Conservation (phyloP, 331 rosid species). For the Malus hybrid region DNA sequence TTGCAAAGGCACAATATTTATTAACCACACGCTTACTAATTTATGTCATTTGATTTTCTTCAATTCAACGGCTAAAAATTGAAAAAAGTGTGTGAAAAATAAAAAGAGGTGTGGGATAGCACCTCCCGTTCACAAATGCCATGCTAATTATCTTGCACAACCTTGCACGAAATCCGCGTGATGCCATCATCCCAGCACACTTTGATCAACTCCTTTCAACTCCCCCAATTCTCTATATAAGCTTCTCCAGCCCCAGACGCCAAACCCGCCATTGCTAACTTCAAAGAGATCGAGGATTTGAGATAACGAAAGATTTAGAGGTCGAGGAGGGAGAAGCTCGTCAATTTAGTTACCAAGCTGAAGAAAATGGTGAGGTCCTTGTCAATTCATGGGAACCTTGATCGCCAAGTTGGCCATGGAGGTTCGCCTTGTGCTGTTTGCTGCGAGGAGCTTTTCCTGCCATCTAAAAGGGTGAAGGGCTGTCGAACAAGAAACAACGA, state of each 20-base stretch:
- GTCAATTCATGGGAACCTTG: not conserved
- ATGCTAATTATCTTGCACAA: no score
- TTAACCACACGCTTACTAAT: no score
- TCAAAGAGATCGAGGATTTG: not conserved
- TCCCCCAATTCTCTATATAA: not conserved
- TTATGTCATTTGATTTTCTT: no score
- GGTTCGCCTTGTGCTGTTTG: conserved; percentile 1
- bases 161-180: conserved; percentile 15
- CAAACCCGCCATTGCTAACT: no score
- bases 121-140: no score
- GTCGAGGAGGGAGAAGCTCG: conserved; percentile 6
- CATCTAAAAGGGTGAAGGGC: not conserved
- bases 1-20: no score
- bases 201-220: not conserved
- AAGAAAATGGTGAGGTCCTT: conserved; percentile 11
- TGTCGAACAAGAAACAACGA: not conserved
- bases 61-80: no score
- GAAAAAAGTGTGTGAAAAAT: no score
- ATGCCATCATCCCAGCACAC: not conserved
- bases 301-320: not conserved
- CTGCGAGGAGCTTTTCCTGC: conserved; percentile 31
- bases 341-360: conserved; percentile 16
- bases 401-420: not conserved
- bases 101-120: no score
- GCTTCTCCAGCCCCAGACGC: not conserved